Base-by-base conservation (phyloP, 768 basidiomycete species). In the Phaeolepiota aurea region DNA sequence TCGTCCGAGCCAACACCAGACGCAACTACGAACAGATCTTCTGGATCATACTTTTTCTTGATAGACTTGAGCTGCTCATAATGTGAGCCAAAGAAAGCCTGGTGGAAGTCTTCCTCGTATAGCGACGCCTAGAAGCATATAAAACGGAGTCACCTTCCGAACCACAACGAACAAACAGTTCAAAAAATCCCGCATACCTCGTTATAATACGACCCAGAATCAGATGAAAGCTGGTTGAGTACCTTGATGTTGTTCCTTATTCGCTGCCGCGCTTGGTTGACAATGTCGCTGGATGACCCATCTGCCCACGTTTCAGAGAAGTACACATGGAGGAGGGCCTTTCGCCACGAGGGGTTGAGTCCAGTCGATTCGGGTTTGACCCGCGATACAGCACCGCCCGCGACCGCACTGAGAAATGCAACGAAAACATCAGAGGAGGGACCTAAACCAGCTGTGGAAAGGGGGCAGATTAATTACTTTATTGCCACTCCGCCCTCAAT, bases 1-100 rank as follows among this genome's bases (percentile, higher is more conserved):
- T 69, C 61, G 14, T 76, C 71, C 2, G 70, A 70, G 0, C 71
- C 73, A 1, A 77, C 70, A 1, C 74, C 76, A 15, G 58, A 53
- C 0, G 52, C 43, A 13, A 75, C 68, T 3, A 75, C 51, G 48
- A 76, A 77, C 9, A 76, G 40, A 18, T 50, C 58, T 9, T 54
- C 41, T 0, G 72, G 66, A 50, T 78, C 75, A 38, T 72, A 70
- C 44, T 52, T 59, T 3, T 38, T 22, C 49, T 76, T 76, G 52
- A 77, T 69, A 1, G 41, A 45, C 46, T 60, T 62, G 20, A 74
- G 50, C 18, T 41, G 54, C 3, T 48, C 12, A 35, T 72, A 71
- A 44, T 76, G 68, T 1, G 56, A 43, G 0, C 73, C 73, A 45
- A 71, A 76, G 53, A 72, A 75, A 0, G 65, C 57, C n/a, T 58